Evolutionary conservation across 768 basidiomycete genomes (phyloP).

Genomic region (Kwoniella botswanensis): DNA sequence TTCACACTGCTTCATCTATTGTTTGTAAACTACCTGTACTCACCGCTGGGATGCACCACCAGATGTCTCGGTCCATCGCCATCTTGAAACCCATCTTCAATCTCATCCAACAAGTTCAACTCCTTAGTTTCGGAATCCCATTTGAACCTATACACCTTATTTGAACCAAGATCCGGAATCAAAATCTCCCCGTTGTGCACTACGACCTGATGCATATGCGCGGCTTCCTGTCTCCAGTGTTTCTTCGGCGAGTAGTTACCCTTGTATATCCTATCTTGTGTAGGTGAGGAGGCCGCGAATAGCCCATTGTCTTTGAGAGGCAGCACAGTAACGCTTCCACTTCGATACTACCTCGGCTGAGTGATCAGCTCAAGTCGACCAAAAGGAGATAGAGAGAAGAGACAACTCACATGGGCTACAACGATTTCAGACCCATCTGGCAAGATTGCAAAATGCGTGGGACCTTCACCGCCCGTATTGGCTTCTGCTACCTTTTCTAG

Average conservation of each 20-base stretch:
- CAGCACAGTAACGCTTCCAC: conserved; percentile 29
- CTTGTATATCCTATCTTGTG: conserved; percentile 17
- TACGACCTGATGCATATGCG: conserved; percentile 42
- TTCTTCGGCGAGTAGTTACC: conserved; percentile 15
- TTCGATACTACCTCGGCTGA: conserved; percentile 27
- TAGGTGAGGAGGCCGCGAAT: conserved; percentile 10
- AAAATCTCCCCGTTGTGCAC: conserved; percentile 28
- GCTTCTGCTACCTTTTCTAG: conserved; percentile 20
- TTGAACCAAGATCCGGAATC: conserved; percentile 39
- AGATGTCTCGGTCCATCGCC: conserved; percentile 46
- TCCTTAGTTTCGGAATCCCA: conserved; percentile 16
- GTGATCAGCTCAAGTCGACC: background rate
- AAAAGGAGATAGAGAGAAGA: background rate
- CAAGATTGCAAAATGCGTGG: conserved; percentile 24
- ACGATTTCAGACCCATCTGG: conserved; percentile 13
- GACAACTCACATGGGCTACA: conserved; percentile 24
- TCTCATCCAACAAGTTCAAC: conserved; percentile 9
- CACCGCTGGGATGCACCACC: conserved; percentile 42
- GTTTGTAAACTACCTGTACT: background rate
- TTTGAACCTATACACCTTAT: conserved; percentile 36
- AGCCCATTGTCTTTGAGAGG: conserved; percentile 24
- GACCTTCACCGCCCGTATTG: conserved; percentile 22
- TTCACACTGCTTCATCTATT: background rate
- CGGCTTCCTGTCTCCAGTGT: conserved; percentile 36
- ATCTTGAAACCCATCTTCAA: conserved; percentile 29